phyloP scores from a whole-genome alignment of 176 grass and related monocot genomes.

The Chloris gayana region DNA sequence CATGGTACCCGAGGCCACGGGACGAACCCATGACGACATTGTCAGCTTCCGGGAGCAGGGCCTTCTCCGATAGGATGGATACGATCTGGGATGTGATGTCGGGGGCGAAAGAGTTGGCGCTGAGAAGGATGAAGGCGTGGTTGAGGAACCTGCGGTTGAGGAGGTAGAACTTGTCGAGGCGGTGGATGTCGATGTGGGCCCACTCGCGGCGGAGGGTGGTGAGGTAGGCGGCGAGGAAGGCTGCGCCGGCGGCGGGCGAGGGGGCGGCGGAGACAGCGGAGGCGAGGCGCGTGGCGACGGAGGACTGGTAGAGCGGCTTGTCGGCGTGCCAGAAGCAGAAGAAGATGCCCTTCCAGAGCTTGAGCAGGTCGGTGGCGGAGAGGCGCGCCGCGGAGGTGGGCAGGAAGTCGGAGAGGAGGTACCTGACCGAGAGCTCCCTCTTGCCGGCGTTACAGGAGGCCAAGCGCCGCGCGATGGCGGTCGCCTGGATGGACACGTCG shows the following conservation, averaged over 20 bases:
- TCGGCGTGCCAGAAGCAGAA: constrained; percentile 99
- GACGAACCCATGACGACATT: constrained; percentile 26
- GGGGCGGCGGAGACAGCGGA: constrained; percentile 51
- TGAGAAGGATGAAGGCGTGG: constrained; percentile 73
- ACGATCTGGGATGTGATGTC: constrained; percentile 40
- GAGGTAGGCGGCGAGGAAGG: constrained; percentile 68
- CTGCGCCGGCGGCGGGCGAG: constrained; percentile 37
- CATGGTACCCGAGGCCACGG: constrained; percentile 71
- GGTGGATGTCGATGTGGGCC: constrained; percentile 80
- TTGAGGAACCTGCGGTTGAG: constrained; percentile 74
- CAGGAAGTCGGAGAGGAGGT: constrained; percentile 54
- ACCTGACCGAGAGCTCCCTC: constrained; percentile 59
- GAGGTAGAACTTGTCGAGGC: constrained; percentile 98
- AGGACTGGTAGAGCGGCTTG: constrained; percentile 66
- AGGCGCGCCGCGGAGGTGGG: constrained; percentile 37
- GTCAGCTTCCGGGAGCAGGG: constrained; percentile 49
- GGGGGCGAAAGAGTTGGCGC: constrained; percentile 51
- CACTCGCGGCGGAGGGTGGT: constrained; percentile 89
- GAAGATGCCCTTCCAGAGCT: constrained; percentile 99
- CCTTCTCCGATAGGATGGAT: constrained; percentile 51
- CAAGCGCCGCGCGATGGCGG: constrained; percentile 69
- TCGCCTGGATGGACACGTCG: constrained; percentile 44
- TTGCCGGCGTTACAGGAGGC: constrained; percentile 58
- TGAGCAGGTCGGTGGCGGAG: constrained; percentile 60
- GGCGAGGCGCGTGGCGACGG: constrained; percentile 73